Base-by-base conservation (phyloP, 805 yeast species). In the Maudiozyma serrabonitensis region DNA sequence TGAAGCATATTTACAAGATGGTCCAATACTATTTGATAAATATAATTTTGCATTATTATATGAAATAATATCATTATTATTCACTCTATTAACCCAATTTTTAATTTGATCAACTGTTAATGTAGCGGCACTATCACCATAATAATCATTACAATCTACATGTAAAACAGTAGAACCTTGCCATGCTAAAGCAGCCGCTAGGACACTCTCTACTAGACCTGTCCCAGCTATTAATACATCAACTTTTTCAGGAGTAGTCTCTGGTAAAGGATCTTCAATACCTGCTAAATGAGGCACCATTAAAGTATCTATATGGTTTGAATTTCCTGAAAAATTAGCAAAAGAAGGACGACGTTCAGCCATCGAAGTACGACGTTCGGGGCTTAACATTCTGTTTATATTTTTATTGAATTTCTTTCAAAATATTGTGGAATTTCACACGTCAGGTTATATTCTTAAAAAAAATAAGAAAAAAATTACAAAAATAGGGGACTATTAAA, bases 101-200 rank as follows among this genome's bases (percentile, higher is more conserved):
- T 82, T 82, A 53, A 89, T 67, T 67, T 93, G 96, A 56, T 88
- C 95, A 45, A 89, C 78, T 19, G 95, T 85, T 46, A 93, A 69
- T 2, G 96, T 86, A 6, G 97, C 89, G 46, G 83, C 76, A 35
- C 84, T 76, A 64, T 90, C 98, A 19, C 99, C 99, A 60, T 93
- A 93, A 63, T 87, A 83, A 28, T 80, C 75, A 61, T 89, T 84
- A 41, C 81, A 73, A 65, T 93, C 99, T 31, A 93, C 80, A 62
- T 93, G 99, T 42, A 93, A 71, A 8, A 93, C 97, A 55, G 77
- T 81, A n/a, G 93, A 81, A n/a, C 99, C 99, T 59, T 88, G 96
- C 98, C 99, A 93, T 12, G 97, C 84, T 44, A 93, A 73, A 0
- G 97, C 91, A 12, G 97, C 95, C 0, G 98, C 96, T 45, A 89